These are phyloP conservation scores for Rosa lucieae DNA, from an alignment of 306 rosid species.

Conservation along the genomic window DNA sequence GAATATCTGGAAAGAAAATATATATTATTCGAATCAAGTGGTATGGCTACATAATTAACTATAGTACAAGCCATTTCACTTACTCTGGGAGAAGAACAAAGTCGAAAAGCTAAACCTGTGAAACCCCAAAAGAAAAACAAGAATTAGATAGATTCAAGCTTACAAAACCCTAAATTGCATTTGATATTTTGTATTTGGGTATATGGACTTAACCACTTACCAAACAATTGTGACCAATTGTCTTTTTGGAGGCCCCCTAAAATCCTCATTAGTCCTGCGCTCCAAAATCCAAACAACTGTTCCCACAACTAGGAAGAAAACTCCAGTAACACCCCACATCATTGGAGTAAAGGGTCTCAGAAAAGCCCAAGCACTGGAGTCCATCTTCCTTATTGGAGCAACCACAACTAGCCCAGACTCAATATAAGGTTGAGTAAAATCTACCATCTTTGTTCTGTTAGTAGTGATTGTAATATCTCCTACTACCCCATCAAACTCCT, in stretches of 20 bases:
- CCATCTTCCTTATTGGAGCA: constrained; percentile 43
- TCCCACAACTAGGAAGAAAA: constrained; percentile 64
- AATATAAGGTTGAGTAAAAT: constrained; percentile 30
- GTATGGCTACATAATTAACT: not conserved
- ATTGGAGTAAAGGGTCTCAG: constrained; percentile 45
- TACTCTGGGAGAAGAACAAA: constrained; percentile 35
- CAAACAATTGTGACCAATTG: constrained; percentile 40
- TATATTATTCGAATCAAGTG: not conserved
- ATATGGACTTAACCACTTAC: constrained; percentile 21
- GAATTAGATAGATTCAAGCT: constrained; percentile 35
- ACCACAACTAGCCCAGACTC: constrained; percentile 77
- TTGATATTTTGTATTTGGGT: not conserved
- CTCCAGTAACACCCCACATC: constrained; percentile 71
- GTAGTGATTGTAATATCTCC: constrained; percentile 32
- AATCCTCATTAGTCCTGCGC: constrained; percentile 69
- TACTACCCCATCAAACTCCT: constrained; percentile 25
- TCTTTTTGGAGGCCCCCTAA: constrained; percentile 64
- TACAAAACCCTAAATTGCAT: not conserved
- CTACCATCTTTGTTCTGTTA: constrained; percentile 28
- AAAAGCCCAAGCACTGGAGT: constrained; percentile 32
- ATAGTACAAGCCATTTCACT: constrained; percentile 7
- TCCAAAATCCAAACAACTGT: constrained; percentile 75
- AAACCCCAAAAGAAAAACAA: constrained; percentile 11
- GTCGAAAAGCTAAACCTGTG: constrained; percentile 88
- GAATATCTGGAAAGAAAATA: not conserved